Conservation (phyloP, 331 rosid genomes). For the Erythrophleum ivorense region DNA sequence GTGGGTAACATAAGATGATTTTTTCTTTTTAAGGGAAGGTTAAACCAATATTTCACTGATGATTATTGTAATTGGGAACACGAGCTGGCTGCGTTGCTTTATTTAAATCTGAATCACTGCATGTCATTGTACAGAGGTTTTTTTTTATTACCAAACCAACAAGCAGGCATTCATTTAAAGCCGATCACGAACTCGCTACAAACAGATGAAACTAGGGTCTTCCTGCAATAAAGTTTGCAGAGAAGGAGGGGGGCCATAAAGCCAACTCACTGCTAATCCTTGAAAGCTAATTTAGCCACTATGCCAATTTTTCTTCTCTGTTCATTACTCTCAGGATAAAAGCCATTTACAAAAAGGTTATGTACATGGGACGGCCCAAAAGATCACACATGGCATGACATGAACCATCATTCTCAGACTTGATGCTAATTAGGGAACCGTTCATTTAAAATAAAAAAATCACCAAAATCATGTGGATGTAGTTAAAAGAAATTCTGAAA, state of each 20-base stretch:
- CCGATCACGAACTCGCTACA: no score
- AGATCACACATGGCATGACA: background rate
- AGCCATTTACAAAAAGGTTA: background rate
- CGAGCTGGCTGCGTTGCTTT: no score
- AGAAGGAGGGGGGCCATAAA: background rate
- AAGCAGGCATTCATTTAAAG: no score
- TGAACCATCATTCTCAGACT: conserved; percentile 12
- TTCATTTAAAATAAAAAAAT: background rate
- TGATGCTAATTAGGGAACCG: conserved; percentile 5
- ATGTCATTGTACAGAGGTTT: no score
- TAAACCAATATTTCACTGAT: no score
- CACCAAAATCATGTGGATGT: conserved; percentile 1
- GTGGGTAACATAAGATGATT: no score
- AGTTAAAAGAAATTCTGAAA: conserved; percentile 10
- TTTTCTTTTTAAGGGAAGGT: no score
- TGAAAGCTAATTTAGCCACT: no score
- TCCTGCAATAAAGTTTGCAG: background rate
- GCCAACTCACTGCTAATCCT: background rate
- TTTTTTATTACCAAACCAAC: no score
- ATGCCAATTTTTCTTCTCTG: background rate
- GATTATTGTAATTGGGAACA: no score
- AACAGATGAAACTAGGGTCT: background rate
- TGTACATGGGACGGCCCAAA: background rate
- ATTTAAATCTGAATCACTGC: no score
- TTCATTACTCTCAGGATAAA: background rate